Evolutionary conservation across 495 filamentous ascomycete species (phyloP), one percentile per base, ranked within the genome.

Genomic region (Aspergillus egyptiacus): DNA sequence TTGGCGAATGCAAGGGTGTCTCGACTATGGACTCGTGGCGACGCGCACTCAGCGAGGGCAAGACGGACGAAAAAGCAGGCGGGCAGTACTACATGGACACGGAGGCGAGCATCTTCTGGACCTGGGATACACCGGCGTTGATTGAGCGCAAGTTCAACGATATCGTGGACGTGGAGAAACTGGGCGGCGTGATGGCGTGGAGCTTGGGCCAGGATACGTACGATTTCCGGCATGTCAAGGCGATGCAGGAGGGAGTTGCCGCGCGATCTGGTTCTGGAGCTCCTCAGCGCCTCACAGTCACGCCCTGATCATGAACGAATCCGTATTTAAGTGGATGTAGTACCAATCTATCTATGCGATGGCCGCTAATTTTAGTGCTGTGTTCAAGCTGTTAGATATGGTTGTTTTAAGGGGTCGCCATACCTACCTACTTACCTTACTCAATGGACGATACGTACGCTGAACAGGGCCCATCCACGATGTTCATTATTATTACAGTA

Each of bases 141-240:
- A 80, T 90, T 35, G 57, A 59, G 30, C 72, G 73, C 50, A 90
- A 89, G 68, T 82, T 86, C 51, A 71, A 67, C 19, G 60, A 73
- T 0, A 78, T 88, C 34, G 68, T 88, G 20, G 64, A 72, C 13
- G 68, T 67, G 43, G 79, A 75, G 59, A 66, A 69, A 18, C 55
- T 90, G 2, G 86, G 85, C 4, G 84, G 84, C 15, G 78, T 86
- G 22, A 85, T 87, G 70, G 81, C 82, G 0, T 87, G 83, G 86
- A 84, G 76, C 19, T 59, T 90, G 51, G 86, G 84, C 4, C 84
- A 89, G 64, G 85, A 89, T 66, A 81, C 75, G 2, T 65, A 75
- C 25, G 56, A 72, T 19, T 85, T 71, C 47, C 64, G 66, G 42
- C 84, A 86, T 62, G 57, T 88, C 2, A 63, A 71, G 33, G 78